Conservation (phyloP, 352 stramenopile genomes). For the Aphanomyces euteiches region DNA sequence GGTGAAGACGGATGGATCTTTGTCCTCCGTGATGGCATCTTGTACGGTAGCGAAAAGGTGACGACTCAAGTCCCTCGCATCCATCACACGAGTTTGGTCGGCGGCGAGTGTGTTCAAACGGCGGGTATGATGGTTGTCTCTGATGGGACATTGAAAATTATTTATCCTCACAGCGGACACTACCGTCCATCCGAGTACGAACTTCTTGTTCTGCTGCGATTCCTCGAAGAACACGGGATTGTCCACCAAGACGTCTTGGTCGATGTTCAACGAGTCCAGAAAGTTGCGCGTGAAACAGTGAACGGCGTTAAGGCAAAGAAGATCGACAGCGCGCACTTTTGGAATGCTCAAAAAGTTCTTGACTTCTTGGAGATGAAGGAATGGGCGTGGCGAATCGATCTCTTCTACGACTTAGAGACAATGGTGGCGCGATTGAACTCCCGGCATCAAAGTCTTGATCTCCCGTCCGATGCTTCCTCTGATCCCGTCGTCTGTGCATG, state of each 20-base stretch:
- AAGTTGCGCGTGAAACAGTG: slow-evolving; percentile 84
- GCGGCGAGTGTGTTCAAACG: slow-evolving; percentile 93
- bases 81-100: slow-evolving; percentile 97
- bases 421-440: slow-evolving; percentile 37
- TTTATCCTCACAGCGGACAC: slow-evolving; percentile 98
- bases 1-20: slow-evolving; percentile 96
- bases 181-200: slow-evolving; percentile 95
- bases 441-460: not conserved
- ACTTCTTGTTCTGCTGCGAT: slow-evolving; percentile 91
- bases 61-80: slow-evolving; percentile 93
- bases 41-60: slow-evolving; percentile 94
- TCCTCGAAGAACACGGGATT: slow-evolving; percentile 88
- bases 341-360: slow-evolving; percentile 68
- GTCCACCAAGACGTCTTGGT: slow-evolving; percentile 90
- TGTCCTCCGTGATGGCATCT: slow-evolving; percentile 90
- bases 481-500: slow-evolving; percentile 7
- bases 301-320: slow-evolving; percentile 74
- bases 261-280: slow-evolving; percentile 94
- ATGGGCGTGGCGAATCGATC: slow-evolving; percentile 63
- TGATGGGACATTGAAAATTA: slow-evolving; percentile 87
- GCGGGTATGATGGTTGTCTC: slow-evolving; percentile 95
- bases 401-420: slow-evolving; percentile 75
- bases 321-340: slow-evolving; percentile 85
- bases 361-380: slow-evolving; percentile 79
- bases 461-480: not conserved